Evolutionary conservation across 2,329 filamentous ascomycete genomes (phyloP), one percentile per base, ranked within the genome.

Genomic region (Phialemoniopsis sp.): DNA sequence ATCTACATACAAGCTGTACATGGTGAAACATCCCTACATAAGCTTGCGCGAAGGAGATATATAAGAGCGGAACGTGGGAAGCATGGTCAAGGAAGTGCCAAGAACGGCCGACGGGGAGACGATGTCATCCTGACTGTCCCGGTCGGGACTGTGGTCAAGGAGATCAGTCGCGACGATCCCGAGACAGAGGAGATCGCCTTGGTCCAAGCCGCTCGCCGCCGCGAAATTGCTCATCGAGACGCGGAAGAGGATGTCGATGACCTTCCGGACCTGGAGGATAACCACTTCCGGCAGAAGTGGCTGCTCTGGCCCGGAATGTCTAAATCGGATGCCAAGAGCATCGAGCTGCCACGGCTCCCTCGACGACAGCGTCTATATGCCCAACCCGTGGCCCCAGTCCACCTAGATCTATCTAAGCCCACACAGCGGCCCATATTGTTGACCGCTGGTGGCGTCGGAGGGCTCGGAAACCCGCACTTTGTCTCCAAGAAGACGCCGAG

Each of bases 401-500:
- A 78, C 42, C 72, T 89, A 12, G 86, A 90, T 57, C 69, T 90
- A 12, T 83, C 81, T 36, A 73, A 80, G 36, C 87, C 87, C 1
- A 95, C 93, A 63, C 80, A 88, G 5, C 78, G 80, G 34, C 93
- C 93, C 1, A 82, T 96, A 48, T 71, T 98, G 17, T 78, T 98
- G 10, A 87, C 89, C 2, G 85, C 88, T 1, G 93, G 93, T 8
- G 90, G 89, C 5, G 78, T 94, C 44, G 93, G 93, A 8, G 93
- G 93, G 1, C 64, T 96, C 8, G 93, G 93, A 10, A 98, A 98
- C 56, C 88, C 93, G 5, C 89, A 96, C 60, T 98, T 97, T 55
- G 79, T 87, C 26, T 86, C 87, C 5, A 83, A 83, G 39, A 76
- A 81, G n/a, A 75, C 80, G 36, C 77, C 80, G 4, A 76, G 85